These are phyloP conservation scores for Sordaria brevicollis DNA, from an alignment of 495 filamentous ascomycete species.

Conservation along the genomic window DNA sequence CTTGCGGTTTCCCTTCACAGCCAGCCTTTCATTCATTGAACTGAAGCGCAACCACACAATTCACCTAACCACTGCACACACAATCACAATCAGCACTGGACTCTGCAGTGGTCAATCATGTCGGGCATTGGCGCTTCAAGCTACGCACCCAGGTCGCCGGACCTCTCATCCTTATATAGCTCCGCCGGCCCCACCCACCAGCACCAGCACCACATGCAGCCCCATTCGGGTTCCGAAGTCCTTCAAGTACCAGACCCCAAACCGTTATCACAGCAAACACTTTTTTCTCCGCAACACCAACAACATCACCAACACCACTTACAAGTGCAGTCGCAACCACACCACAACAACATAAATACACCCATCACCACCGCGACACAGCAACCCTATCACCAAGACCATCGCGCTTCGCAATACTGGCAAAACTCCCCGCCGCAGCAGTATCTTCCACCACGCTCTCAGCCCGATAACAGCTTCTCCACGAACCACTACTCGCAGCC, in stretches of 20 bases:
- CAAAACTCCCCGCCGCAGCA: not conserved
- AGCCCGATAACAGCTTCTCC: not conserved
- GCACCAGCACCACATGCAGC: slow-evolving; percentile 9
- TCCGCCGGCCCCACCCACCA: slow-evolving; percentile 20
- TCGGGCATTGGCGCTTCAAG: slow-evolving; percentile 26
- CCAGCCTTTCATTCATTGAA: not conserved
- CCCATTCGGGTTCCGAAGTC: slow-evolving; percentile 6
- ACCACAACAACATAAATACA: not conserved
- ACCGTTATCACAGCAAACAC: slow-evolving; percentile 15
- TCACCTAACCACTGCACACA: too few relatives aligned
- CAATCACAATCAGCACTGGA: too few relatives aligned
- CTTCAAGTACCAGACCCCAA: slow-evolving; percentile 4
- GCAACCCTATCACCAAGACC: slow-evolving; percentile 3
- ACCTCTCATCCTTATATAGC: slow-evolving; percentile 40
- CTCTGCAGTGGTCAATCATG: too few relatives aligned
- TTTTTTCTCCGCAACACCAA: slow-evolving; percentile 11
- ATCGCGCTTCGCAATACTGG: not conserved
- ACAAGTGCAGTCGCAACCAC: slow-evolving; percentile 6
- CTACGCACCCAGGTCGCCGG: slow-evolving; percentile 47
- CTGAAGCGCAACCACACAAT: not conserved
- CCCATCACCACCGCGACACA: slow-evolving; percentile 8
- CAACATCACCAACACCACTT: slow-evolving; percentile 15
- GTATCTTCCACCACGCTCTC: not conserved
- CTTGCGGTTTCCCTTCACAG: not conserved
- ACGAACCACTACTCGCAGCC: not conserved